Conservation (phyloP, 306 rosid genomes). For the Quercus aquifolioides region DNA sequence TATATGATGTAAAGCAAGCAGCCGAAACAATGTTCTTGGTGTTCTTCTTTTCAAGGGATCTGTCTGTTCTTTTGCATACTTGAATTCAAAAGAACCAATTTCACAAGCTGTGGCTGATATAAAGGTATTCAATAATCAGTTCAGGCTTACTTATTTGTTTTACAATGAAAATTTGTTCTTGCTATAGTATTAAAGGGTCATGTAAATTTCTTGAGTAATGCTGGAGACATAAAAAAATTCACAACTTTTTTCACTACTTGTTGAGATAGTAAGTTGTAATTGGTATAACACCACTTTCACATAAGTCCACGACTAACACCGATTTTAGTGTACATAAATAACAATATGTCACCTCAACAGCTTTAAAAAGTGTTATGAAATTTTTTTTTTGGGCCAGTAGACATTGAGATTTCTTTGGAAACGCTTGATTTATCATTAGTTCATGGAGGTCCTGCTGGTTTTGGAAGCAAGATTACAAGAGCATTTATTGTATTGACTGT, state of each 20-base stretch:
- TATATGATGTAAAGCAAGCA: constrained; percentile 56
- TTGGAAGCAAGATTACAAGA: not conserved
- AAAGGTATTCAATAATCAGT: constrained; percentile 51
- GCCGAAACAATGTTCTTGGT: constrained; percentile 66
- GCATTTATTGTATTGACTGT: not conserved
- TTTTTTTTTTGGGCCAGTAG: too few species aligned
- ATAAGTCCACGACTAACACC: too few species aligned
- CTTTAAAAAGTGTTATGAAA: too few species aligned
- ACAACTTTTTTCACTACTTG: too few species aligned
- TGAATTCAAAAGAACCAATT: constrained; percentile 70
- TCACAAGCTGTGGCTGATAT: constrained; percentile 72
- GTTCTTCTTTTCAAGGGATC: constrained; percentile 63
- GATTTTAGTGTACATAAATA: too few species aligned
- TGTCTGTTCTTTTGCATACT: constrained; percentile 79
- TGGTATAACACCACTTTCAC: too few species aligned
- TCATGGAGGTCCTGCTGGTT: constrained; percentile 8
- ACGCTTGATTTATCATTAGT: constrained; percentile 7
- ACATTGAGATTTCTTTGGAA: not conserved
- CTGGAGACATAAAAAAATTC: too few species aligned
- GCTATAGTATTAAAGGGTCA: constrained; percentile 6
- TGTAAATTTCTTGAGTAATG: not conserved
- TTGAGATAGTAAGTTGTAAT: too few species aligned
- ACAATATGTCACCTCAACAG: too few species aligned
- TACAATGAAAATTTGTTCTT: not conserved
- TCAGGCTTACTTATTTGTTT: not conserved